Base-by-base conservation (phyloP, 495 filamentous ascomycete species). In the Annulohypoxylon maeteangense region DNA sequence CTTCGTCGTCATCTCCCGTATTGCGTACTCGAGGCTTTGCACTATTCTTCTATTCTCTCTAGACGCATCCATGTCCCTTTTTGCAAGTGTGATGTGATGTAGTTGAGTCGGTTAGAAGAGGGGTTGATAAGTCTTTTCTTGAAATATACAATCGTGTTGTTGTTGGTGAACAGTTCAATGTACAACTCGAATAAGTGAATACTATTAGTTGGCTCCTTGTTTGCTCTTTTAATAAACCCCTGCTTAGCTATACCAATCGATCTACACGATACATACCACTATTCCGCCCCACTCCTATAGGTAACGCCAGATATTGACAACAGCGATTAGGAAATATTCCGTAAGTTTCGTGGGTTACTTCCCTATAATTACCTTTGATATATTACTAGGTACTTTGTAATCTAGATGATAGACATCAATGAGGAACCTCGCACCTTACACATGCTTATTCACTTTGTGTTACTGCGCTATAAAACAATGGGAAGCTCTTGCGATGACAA, bases 71-170 rank as follows among this genome's bases (percentile, higher is more conserved):
- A 58, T 63, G 51, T 22, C 50, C 11, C 40, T 16, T 60, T 72
- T 32, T 64, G 69, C 32, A 65, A 62, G 68, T 68, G 65, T 68
- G 70, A 72, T 72, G 60, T 54, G 53, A 64, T 68, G 34, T 45
- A 29, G 36, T 14, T 58, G 27, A 11, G 5, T 40, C 16, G n/a
- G 16, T 4, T 10, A 25, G 34, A 25, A 12, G 61, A 65, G 25
- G 67, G 25, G 20, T 60, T 42, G 38, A 22, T 50, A 27, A 48
- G 23, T 58, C 36, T 51, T 51, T 6, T 66, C 22, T 27, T 27
- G 25, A 40, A 42, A 12, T 5, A 23, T 27, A 36, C 31, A 7
- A 50, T 51, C n/a, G 59, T 58, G 7, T 50, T 7, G 25, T 55
- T 12, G 25, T 12, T 62, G 11, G 23, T 10, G 29, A 51, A 3